A percentile compares a stretch with the other conserved stretches of the same genome.
These are phyloP conservation scores for Pseudonitzschia delicatissima DNA, from an alignment of 108 stramenopile species.

Conservation along the genomic window DNA sequence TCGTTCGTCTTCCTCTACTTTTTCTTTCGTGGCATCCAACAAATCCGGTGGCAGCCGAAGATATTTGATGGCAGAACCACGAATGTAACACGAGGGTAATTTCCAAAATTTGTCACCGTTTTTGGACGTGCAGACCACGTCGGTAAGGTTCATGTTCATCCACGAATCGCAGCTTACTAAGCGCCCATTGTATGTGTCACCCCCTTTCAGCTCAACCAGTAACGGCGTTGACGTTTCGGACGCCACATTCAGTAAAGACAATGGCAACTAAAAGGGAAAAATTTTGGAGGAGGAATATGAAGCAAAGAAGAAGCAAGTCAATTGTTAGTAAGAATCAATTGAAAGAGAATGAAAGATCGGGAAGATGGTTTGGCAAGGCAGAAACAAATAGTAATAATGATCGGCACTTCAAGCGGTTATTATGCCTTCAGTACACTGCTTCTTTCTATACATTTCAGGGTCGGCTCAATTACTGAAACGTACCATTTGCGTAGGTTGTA, in stretches of 20 bases:
- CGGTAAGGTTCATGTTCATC: conserved; percentile 98
- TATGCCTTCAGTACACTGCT: too few species aligned
- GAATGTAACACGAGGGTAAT: conserved; percentile 92
- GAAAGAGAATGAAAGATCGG: not conserved
- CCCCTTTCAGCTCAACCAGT: conserved; percentile 98
- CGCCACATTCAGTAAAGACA: conserved; percentile 91
- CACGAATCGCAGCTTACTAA: conserved; percentile 93
- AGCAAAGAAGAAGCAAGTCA: not conserved
- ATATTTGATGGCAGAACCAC: conserved; percentile 97
- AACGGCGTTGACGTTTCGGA: conserved; percentile 78
- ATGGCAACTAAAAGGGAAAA: conserved; percentile 68
- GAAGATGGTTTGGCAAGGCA: too few species aligned
- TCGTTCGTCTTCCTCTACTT: conserved; percentile 56
- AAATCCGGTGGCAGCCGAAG: conserved; percentile 91
- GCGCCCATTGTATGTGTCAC: conserved; percentile 99
- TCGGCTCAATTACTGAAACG: too few species aligned
- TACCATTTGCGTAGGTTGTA: too few species aligned
- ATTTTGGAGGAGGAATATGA: not conserved
- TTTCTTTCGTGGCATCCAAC: conserved; percentile 82
- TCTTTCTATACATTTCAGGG: too few species aligned
- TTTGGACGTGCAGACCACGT: conserved; percentile 93
- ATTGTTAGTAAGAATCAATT: not conserved
- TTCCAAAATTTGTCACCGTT: conserved; percentile 96
- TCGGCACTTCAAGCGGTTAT: too few species aligned
- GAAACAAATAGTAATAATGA: too few species aligned